phyloP scores from a whole-genome alignment of 305 asterid species.

The Ilex paraguariensis region DNA sequence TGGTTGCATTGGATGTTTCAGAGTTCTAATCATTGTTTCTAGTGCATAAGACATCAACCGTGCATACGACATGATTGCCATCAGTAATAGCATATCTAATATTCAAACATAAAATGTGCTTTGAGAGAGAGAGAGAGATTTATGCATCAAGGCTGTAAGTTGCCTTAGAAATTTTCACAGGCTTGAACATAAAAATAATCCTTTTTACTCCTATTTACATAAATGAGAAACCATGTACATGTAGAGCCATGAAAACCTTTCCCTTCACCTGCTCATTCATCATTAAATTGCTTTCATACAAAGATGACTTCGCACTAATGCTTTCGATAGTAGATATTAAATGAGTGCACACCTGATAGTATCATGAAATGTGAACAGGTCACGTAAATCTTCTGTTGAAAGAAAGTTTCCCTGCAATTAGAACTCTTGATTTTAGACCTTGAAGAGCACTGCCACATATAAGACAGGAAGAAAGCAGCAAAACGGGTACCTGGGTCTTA shows the following conservation, averaged over 20 bases:
- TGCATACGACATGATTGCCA: too few species aligned
- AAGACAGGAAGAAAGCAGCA: slow-evolving; percentile 9
- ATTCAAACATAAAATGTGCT: background rate
- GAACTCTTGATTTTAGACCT: slow-evolving; percentile 16
- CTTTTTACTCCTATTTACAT: background rate
- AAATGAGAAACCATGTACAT: too few species aligned
- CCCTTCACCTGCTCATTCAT: background rate
- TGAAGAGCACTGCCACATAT: slow-evolving; percentile 15
- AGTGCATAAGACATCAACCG: background rate
- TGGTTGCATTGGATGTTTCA: background rate
- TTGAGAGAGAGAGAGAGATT: background rate
- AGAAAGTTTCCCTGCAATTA: slow-evolving; percentile 72
- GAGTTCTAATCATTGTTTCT: background rate
- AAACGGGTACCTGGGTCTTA: slow-evolving; percentile 47
- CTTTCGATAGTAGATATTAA: background rate
- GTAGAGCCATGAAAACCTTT: too few species aligned
- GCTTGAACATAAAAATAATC: too few species aligned
- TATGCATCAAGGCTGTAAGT: background rate
- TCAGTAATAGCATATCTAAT: background rate
- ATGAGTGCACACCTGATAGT: slow-evolving; percentile 52
- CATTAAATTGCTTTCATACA: background rate
- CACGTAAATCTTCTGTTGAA: slow-evolving; percentile 92
- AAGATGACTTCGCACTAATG: background rate
- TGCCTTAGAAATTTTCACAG: background rate
- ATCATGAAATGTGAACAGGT: slow-evolving; percentile 83